Evolutionary conservation across 352 stramenopile species (phyloP).

Genomic region (Ophiocytium majus): DNA sequence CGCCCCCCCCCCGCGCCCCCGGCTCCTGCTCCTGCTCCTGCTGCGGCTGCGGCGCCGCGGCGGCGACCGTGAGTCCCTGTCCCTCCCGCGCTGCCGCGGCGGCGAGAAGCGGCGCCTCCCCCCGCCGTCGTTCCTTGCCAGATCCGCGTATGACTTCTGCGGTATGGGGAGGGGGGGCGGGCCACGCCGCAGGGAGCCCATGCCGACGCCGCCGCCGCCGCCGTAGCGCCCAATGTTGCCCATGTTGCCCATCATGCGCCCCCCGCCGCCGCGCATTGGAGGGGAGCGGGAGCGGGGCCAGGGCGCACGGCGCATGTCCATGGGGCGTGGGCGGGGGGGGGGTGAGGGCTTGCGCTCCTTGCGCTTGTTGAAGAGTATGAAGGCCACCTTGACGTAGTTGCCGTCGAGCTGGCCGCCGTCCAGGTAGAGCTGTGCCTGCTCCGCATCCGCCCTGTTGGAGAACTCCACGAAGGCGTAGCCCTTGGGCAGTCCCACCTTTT

Average conservation of each 20-base stretch:
- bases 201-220: not conserved
- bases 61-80: slow-evolving; percentile 25
- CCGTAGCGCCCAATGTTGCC: not conserved
- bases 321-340: not conserved
- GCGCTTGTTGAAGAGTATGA: slow-evolving; percentile 52
- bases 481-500: slow-evolving; percentile 55
- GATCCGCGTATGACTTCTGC: not conserved
- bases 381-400: slow-evolving; percentile 51
- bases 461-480: slow-evolving; percentile 58
- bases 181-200: not conserved
- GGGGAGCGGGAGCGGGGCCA: not conserved
- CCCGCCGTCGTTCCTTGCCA: not conserved
- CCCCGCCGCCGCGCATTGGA: too few relatives aligned
- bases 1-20: too few relatives aligned
- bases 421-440: slow-evolving; percentile 59
- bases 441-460: slow-evolving; percentile 55
- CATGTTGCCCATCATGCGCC: not conserved
- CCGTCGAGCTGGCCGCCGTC: slow-evolving; percentile 57
- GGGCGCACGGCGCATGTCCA: not conserved
- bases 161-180: not conserved
- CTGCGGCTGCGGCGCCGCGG: slow-evolving; percentile 31
- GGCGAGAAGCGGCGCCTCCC: not conserved
- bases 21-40: slow-evolving; percentile 18
- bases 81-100: not conserved
- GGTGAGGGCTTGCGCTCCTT: slow-evolving; percentile 34